Evolutionary conservation across 306 rosid genomes (phyloP), one percentile per base, ranked within the genome.

Genomic region (Pueraria montana): DNA sequence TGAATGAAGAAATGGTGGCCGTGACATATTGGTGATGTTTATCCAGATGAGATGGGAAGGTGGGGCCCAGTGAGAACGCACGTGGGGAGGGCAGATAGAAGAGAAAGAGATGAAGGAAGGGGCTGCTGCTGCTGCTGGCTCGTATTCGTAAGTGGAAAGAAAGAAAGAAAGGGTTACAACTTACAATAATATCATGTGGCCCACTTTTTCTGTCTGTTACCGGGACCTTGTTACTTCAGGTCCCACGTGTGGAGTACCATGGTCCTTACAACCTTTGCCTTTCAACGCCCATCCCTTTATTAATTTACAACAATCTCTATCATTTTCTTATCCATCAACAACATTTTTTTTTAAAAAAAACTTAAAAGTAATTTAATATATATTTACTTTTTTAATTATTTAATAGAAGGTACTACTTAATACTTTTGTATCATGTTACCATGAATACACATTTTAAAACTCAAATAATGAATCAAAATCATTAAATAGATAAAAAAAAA

Each of bases 11-110:
- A 73, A 79, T 45, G 23, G 34, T 59, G 74, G 64, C 66, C 85
- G 87, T 86, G 36, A 4, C 78, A 76, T 46, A 11, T 7, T 2
- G n/a, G 52, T 12, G 2, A 2, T n/a, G 56, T 14, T n/a, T 50
- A 80, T 82, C 69, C n/a, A 80, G 62, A 81, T 42, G 75, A 80
- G 62, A 81, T 42, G 75, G 75, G 72, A 50, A 32, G 34, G 84
- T 65, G 83, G 90, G 88, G 66, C 61, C 86, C 68, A 26, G 1
- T 2, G 24, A 26, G 58, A 66, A 62, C 83, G 84, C 89, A 89
- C 93, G 91, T 84, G 89, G 86, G 93, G 30, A 67, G 80, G 58
- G 24, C 59, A 84, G 76, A 58, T 74, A 30, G 63, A 42, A 55
- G 73, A 63, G 32, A 27, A 27, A 27, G 32, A 43, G n/a, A n/a